Base-by-base conservation (phyloP, 2,329 filamentous ascomycete genomes). In the Claviceps cyperi region DNA sequence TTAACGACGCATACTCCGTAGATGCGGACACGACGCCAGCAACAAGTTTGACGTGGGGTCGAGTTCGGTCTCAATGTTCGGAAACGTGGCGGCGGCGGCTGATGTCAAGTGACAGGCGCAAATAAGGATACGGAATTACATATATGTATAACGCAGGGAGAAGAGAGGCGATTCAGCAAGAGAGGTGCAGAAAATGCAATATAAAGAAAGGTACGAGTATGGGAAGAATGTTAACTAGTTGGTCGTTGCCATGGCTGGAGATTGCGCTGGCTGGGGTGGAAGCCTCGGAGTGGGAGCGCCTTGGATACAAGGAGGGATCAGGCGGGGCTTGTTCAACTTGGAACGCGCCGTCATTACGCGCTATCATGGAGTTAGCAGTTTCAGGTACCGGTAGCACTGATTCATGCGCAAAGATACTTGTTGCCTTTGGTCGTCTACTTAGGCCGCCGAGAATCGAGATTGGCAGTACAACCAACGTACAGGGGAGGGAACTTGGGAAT, bases 1-100 rank as follows among this genome's bases (percentile, higher is more conserved):
- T 43, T 41, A 45, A 22, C 28, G 49, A 53, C 50, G 51, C 50
- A 50, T 53, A n/a, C n/a, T n/a, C n/a, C n/a, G n/a, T n/a, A 14
- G 14, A 36, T 32, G 46, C 19, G 9, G 35, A 32, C 22, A 28
- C 48, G 15, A 39, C 39, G 32, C 14, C 28, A 28, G 40, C 21
- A 17, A 32, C 39, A 17, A 15, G 32, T 24, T 15, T 32, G 28
- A 32, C 28, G 28, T 32, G 28, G 28, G 28, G 28, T 32, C 28
- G 28, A 11, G 6, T 19, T 17, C 40, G 9, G 22, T 14, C 40
- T 40, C 43, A 9, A n/a, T 15, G 11, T 49, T 46, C 41, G 41
- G 11, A 28, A 1, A 15, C 28, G 28, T 17, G 21, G 13, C 17
- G 11, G 11, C 36, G n/a, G 32, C 7, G 43, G 11, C 24, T 5